A percentile compares a stretch with the other conserved stretches of the same genome.
phyloP scores from a whole-genome alignment of 257 asterid species.

The Nicotiana knightiana region DNA sequence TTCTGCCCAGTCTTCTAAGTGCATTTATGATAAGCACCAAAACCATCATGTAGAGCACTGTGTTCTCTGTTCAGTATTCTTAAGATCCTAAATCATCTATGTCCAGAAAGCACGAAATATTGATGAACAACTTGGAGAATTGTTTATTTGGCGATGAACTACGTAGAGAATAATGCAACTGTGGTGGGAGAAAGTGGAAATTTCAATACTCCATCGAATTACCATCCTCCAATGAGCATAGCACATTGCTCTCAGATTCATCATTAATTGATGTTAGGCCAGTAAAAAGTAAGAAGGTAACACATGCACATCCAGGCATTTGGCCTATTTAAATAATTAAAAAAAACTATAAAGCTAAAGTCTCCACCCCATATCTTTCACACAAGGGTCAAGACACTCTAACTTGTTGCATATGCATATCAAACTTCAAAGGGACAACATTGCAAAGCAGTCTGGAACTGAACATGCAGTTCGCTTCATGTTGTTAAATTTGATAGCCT shows the following conservation, averaged over 20 bases:
- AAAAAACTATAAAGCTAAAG: not conserved
- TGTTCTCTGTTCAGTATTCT: not conserved
- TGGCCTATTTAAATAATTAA: not conserved
- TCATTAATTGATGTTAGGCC: not conserved
- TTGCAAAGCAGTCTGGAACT: not conserved
- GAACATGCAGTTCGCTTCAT: not conserved
- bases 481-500: not conserved
- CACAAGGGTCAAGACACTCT: not conserved
- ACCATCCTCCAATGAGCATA: not conserved
- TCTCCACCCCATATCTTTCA: not conserved
- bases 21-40: not conserved
- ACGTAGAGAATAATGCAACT: not conserved
- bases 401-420: slow-evolving; percentile 4
- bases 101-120: not conserved
- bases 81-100: not conserved
- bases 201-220: not conserved
- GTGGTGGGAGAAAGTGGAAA: not conserved
- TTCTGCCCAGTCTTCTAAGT: not conserved
- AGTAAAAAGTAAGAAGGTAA: not conserved
- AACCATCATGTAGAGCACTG: not conserved
- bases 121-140: not conserved
- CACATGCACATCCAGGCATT: not conserved
- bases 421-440: slow-evolving; percentile 2
- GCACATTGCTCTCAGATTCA: not conserved
- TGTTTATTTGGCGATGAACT: not conserved